Conservation (phyloP, 495 filamentous ascomycete genomes). For the Margaritispora aquatica region DNA sequence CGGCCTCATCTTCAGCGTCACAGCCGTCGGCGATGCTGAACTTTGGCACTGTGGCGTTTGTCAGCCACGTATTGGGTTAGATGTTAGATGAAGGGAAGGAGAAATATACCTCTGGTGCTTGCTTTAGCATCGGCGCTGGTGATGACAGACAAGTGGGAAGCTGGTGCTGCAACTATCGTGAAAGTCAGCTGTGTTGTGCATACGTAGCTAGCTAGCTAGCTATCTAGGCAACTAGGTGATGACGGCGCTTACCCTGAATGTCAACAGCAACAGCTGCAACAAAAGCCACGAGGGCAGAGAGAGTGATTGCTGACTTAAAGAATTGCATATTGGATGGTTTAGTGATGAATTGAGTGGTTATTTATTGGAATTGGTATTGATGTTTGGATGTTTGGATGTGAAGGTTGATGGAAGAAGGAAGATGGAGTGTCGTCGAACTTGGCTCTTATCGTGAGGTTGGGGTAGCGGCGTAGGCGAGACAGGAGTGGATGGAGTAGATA, state of each 20-base stretch:
- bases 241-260: slow-evolving; percentile 1
- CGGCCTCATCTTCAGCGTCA: slow-evolving; percentile 6
- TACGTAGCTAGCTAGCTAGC: no score
- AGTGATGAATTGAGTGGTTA: background rate
- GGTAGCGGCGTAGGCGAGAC: no score
- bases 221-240: background rate
- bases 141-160: background rate
- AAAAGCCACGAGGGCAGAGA: slow-evolving; percentile 2
- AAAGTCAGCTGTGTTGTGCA: no score
- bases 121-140: background rate
- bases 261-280: slow-evolving; percentile 1
- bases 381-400: background rate
- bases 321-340: slow-evolving; percentile 11
- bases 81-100: background rate
- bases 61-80: background rate
- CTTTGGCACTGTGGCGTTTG: background rate
- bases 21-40: slow-evolving; percentile 1
- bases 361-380: background rate
- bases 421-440: background rate
- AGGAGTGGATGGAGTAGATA: no score
- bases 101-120: background rate
- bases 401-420: background rate
- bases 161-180: background rate
- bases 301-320: slow-evolving; percentile 9
- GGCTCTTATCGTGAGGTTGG: background rate